Base-by-base conservation (phyloP, 495 filamentous ascomycete genomes). In the Cercophora scortea region DNA sequence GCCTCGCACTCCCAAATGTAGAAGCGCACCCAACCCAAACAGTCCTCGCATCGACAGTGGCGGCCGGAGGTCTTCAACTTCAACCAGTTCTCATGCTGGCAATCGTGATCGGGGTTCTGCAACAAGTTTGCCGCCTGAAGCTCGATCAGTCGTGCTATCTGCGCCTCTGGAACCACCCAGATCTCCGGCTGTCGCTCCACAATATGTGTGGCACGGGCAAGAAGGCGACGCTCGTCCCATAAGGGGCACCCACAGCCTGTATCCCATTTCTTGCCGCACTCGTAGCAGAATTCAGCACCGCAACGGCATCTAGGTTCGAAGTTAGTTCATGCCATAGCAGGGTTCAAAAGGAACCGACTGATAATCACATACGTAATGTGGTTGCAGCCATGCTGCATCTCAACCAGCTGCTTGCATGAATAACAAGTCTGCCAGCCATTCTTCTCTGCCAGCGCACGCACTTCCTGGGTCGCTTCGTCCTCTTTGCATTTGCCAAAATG, bases 201-300 rank as follows among this genome's bases (percentile, higher is more conserved):
- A 2, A 25, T 5, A 25, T 25, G 25, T 25, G 25, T 25, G 25
- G 25, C 25, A 25, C 25, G 25, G 25, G 25, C 25, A 25, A 25
- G 2, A 25, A 25, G 25, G 25, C 25, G 25, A 25, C 5, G 25
- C 25, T 25, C 25, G 2, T 25, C 25, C 25, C 25, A 25, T 25
- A 25, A 2, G 25, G 25, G 25, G 72, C 36, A 51, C 5, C 10
- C n/a, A 11, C 42, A 45, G 10, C n/a, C n/a, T n/a, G 42, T 15
- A 16, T 45, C 15, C 38, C 38, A 41, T 7, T 41, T 41, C 7
- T 4, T 16, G 15, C 12, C 11, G 38, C 38, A 41, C 38, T 41
- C 3, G 38, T 41, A 41, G 38, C 38, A 41, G 38, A 41, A 41
- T 41, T 41, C 38, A 7, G 38, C 38, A 7, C 38, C 38, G 38